Percentiles rank a stretch among this genome's conserved stretches.
These are phyloP conservation scores for Hansenula sp. DNA, from an alignment of 1,139 yeast species.

Conservation along the genomic window DNA sequence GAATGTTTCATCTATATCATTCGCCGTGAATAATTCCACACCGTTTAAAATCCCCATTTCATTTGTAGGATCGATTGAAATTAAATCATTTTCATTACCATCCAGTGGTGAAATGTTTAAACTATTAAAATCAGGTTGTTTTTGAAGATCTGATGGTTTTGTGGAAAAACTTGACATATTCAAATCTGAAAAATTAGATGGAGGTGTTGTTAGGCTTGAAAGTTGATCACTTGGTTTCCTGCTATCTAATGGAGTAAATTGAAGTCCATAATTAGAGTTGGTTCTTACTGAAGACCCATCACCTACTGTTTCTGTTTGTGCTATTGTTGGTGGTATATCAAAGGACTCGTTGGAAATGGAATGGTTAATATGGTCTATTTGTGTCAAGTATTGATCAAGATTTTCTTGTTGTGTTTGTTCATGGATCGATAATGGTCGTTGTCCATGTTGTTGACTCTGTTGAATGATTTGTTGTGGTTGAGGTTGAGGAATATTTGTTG, in stretches of 20 bases:
- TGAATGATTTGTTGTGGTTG: background rate
- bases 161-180: conserved; percentile 1
- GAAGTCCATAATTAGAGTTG: conserved; percentile 8
- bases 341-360: too few relatives aligned
- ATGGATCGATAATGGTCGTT: background rate
- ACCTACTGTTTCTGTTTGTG: background rate
- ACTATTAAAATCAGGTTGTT: conserved; percentile 6
- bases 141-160: background rate
- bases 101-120: conserved; percentile 17
- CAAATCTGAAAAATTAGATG: conserved; percentile 13
- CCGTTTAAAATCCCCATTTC: background rate
- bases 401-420: too few relatives aligned
- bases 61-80: background rate
- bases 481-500: background rate
- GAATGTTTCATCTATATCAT: background rate
- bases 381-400: too few relatives aligned
- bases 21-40: background rate
- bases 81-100: background rate
- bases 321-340: too few relatives aligned
- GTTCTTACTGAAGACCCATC: background rate
- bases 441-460: background rate
- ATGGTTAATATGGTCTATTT: too few relatives aligned
- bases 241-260: conserved; percentile 17
- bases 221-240: conserved; percentile 13
- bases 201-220: conserved; percentile 15